Evolutionary conservation across 1,284 basidiomycete species (phyloP), one percentile per base, ranked within the genome.

Genomic region (Boletus albobrunnescens): DNA sequence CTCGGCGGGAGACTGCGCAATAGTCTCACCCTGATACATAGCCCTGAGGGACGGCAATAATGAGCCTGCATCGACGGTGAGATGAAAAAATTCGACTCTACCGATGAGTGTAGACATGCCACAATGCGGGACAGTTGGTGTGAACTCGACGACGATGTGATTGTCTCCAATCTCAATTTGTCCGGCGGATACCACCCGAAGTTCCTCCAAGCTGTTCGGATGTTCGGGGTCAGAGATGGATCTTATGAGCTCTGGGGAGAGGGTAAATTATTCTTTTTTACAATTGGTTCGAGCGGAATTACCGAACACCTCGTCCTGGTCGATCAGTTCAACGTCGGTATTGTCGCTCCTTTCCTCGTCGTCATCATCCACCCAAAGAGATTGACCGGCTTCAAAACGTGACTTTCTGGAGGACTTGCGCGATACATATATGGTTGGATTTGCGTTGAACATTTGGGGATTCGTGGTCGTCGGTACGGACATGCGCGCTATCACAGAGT

Each of bases 41-140:
- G 76, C 22, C 95, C 93, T 95, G 53, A 24, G 26, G 12, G 14
- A 38, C 26, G 53, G 36, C 36, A 27, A 36, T 17, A 4, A 17
- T 51, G 27, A 59, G 39, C n/a, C 19, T 10, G n/a, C 19, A 30
- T 13, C 12, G 12, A 11, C 17, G 27, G 24, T 19, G 24, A 36
- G 13, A 41, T 3, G 1, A 11, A 42, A 17, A 24, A 6, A 23
- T 6, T 20, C 11, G 13, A 37, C 14, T 9, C 46, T 55, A 91
- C 94, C 96, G 48, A 99, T 99, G 38, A 99, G 74, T 2, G 94
- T 98, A 4, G 94, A 95, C 91, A 96, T 94, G 40, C 91, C 92
- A 61, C 95, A 99, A 64, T 99, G 95, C 5, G 96, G 96, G 23
- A 97, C 94, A 0, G 95, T 99, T 2, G 96, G 96, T 6, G 95